These are phyloP conservation scores for Termitomyces sp. DNA, from an alignment of 768 basidiomycete species.

Conservation along the genomic window DNA sequence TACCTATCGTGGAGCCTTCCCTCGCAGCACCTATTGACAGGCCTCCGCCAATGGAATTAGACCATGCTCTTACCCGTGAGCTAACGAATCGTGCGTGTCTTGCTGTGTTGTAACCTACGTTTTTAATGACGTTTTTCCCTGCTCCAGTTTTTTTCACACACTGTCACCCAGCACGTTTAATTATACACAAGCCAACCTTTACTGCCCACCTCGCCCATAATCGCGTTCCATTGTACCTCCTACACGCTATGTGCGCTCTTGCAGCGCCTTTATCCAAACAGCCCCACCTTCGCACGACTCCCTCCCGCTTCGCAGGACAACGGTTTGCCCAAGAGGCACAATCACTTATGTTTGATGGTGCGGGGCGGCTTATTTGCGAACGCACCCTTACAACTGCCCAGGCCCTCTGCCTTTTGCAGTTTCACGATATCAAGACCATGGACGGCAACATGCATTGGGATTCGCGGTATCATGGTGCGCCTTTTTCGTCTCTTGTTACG, in stretches of 20 bases:
- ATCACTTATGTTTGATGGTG: constrained; percentile 67
- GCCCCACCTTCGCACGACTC: constrained; percentile 53
- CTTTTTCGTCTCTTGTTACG: constrained; percentile 10
- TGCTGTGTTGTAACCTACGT: constrained; percentile 9
- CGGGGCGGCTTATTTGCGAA: constrained; percentile 59
- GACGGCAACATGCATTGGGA: constrained; percentile 34
- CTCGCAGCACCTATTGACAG: constrained; percentile 37
- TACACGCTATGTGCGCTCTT: constrained; percentile 73
- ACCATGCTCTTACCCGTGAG: constrained; percentile 65
- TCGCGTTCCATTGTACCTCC: constrained; percentile 64
- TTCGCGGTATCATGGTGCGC: constrained; percentile 49
- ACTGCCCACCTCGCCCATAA: constrained; percentile 61
- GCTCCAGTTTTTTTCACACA: constrained; percentile 75
- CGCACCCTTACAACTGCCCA: constrained; percentile 71
- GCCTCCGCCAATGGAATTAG: constrained; percentile 43
- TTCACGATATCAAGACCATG: constrained; percentile 55
- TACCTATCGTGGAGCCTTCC: constrained; percentile 35
- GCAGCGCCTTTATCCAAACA: constrained; percentile 76
- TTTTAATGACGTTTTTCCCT: constrained; percentile 10
- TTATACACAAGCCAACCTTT: constrained; percentile 81
- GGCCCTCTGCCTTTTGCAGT: constrained; percentile 68
- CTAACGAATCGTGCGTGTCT: constrained; percentile 63
- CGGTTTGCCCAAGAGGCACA: constrained; percentile 60
- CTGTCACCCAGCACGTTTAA: constrained; percentile 71
- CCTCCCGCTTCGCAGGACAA: constrained; percentile 53